phyloP scores from a whole-genome alignment of 306 rosid species.

The Prunus mume region DNA sequence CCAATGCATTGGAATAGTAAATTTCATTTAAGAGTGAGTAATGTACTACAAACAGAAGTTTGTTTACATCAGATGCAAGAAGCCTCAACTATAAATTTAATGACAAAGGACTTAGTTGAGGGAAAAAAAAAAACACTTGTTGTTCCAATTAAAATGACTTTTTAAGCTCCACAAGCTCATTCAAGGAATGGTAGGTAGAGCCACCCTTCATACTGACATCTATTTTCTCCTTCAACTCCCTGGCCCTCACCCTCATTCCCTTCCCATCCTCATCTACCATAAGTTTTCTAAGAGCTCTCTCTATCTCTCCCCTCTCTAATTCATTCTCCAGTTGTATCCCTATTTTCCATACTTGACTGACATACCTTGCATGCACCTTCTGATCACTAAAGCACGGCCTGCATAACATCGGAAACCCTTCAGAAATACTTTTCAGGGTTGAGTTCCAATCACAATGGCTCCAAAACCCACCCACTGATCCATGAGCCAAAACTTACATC shows the following conservation, averaged over 20 bases:
- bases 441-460: constrained; percentile 77
- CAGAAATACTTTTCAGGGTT: constrained; percentile 53
- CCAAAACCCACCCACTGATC: constrained; percentile 56
- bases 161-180: constrained; percentile 14
- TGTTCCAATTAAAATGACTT: not conserved
- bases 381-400: constrained; percentile 55
- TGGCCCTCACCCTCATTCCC: constrained; percentile 40
- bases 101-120: not conserved
- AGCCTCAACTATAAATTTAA: not conserved
- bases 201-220: constrained; percentile 28
- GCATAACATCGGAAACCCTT: constrained; percentile 71
- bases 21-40: too few species aligned
- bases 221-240: constrained; percentile 46
- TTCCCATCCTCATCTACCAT: constrained; percentile 44
- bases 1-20: not conserved
- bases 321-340: constrained; percentile 38
- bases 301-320: constrained; percentile 27
- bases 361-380: constrained; percentile 50
- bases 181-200: constrained; percentile 12
- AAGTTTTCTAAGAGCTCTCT: constrained; percentile 21
- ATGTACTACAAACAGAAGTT: not conserved
- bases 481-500: constrained; percentile 56
- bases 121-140: not conserved
- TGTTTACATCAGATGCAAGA: not conserved
- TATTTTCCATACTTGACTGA: constrained; percentile 47